Percentiles rank a stretch among this genome's conserved stretches.
phyloP scores from a whole-genome alignment of 441 rosid genomes.

The Manihot esculenta region DNA sequence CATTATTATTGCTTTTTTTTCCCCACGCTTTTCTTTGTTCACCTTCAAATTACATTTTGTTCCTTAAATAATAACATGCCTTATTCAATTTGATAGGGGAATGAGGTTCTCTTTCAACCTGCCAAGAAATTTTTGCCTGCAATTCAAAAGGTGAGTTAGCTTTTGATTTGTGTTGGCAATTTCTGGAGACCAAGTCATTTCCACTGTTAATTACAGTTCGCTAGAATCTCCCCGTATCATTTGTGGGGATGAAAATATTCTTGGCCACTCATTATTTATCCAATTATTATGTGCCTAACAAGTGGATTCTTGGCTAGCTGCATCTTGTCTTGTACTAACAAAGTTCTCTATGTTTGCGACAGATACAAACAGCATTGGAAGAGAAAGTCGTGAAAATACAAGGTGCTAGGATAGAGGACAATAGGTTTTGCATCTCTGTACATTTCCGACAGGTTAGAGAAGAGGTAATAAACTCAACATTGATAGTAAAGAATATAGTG shows the following conservation, averaged over 20 bases:
- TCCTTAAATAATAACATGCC: constrained; percentile 9
- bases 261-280: no score
- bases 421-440: constrained; percentile 82
- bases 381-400: constrained; percentile 49
- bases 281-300: not conserved
- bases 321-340: not conserved
- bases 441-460: constrained; percentile 83
- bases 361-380: constrained; percentile 46
- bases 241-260: no score
- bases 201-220: no score
- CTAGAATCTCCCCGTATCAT: no score
- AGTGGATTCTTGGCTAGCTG: no score
- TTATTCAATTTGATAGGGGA: constrained; percentile 42
- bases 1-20: not conserved
- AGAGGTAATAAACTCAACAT: constrained; percentile 42
- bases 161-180: not conserved
- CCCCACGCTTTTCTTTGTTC: no score
- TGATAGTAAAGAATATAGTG: no score
- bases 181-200: not conserved
- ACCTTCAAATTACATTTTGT: no score
- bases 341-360: constrained; percentile 19
- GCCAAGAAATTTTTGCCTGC: constrained; percentile 76
- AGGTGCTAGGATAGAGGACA: constrained; percentile 76
- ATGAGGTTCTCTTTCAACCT: constrained; percentile 78
- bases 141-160: constrained; percentile 55